Percentiles rank a stretch among this genome's conserved stretches.
Evolutionary conservation across 495 filamentous ascomycete species (phyloP).

Genomic region (Annulohypoxylon nitens): DNA sequence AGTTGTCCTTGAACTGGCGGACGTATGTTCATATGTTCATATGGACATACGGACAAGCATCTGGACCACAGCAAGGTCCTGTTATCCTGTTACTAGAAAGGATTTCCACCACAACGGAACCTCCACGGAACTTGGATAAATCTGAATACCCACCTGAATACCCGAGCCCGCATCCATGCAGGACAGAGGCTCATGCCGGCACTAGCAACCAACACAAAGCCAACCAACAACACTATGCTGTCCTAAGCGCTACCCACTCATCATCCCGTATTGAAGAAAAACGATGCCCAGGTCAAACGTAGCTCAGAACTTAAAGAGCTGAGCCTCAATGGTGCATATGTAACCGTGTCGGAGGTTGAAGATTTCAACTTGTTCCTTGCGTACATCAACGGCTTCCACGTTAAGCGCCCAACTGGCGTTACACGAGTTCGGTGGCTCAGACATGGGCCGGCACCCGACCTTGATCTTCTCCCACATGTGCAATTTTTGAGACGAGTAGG

Average conservation of each 20-base stretch:
- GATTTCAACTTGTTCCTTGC: conserved; percentile 27
- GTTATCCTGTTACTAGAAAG: conserved; percentile 15
- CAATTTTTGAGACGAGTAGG: neutral
- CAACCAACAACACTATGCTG: conserved; percentile 14
- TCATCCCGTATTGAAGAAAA: conserved; percentile 12
- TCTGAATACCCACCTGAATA: conserved; percentile 2
- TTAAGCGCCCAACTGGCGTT: conserved; percentile 37
- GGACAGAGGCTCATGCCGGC: conserved; percentile 11
- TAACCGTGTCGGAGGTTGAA: conserved; percentile 27
- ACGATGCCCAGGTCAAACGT: neutral
- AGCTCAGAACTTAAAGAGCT: conserved; percentile 34
- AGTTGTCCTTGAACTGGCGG: conserved; percentile 13
- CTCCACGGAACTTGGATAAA: conserved; percentile 20
- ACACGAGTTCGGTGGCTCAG: conserved; percentile 37
- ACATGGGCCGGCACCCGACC: conserved; percentile 22
- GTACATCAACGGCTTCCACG: conserved; percentile 10
- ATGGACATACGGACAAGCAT: too few relatives aligned
- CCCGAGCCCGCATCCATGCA: neutral
- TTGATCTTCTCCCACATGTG: conserved; percentile 10
- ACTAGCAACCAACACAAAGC: conserved; percentile 13
- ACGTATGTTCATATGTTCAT: too few relatives aligned
- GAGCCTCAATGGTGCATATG: conserved; percentile 35
- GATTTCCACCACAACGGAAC: conserved; percentile 22
- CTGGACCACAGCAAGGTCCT: too few relatives aligned
- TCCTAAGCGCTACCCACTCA: conserved; percentile 26